Base-by-base conservation (phyloP, 1,284 basidiomycete species). In the Pascua sp. region DNA sequence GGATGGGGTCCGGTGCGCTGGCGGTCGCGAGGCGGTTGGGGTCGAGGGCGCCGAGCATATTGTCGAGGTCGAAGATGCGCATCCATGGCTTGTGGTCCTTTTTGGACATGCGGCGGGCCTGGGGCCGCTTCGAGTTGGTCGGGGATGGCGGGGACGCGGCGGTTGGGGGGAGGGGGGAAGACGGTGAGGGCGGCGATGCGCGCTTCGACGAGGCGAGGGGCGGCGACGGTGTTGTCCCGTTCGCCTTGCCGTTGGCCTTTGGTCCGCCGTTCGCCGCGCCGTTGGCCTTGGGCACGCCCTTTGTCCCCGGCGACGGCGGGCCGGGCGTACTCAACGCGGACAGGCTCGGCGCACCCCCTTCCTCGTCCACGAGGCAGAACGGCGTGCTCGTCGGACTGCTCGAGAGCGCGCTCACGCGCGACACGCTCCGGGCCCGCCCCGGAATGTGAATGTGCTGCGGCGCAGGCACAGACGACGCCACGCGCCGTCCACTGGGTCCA, bases 1-100 rank as follows among this genome's bases (percentile, higher is more conserved):
- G 53, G 16, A 56, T 42, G 0, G 67, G 63, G 11, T 59, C 51
- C 13, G 63, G 61, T 1, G 56, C 45, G 11, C 51, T 57, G 8
- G 52, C 42, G 16, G 45, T 41, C 15, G 67, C 65, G 9, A 60
- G 13, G 8, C 53, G 51, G 40, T 49, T 53, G 12, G 67, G 67
- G 42, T 61, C 55, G n/a, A 68, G 59, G 2, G 67, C 57, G 8
- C 67, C 67, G 41, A 65, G 60, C 32, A 65, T 48, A n/a, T 48
- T 8, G 56, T 68, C 67, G 42, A 58, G 47, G 53, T 58, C 56
- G 45, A 62, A 54, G 24, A 58, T 18, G 11, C 24, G 44, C 51
- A 50, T 43, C 43, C 55, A 47, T 8, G 18, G 49, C 42, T 43
- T 43, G 16, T 42, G 15, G 24, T 10, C 4, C 41, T 16, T 50